These are phyloP conservation scores for Penicillium sp. DNA, from an alignment of 2,329 filamentous ascomycete genomes.

Conservation along the genomic window DNA sequence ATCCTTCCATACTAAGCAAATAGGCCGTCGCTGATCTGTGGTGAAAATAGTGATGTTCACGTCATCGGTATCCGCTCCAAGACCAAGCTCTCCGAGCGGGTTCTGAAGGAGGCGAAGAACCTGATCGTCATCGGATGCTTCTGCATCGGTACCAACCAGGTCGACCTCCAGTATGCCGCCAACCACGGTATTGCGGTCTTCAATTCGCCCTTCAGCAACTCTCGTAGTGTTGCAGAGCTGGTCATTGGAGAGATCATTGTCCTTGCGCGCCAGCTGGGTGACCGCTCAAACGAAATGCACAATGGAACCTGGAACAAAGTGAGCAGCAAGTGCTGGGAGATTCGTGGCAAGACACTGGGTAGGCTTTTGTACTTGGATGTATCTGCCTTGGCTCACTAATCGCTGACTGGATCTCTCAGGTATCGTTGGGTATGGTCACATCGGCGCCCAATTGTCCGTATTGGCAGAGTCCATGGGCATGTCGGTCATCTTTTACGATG, in stretches of 20 bases:
- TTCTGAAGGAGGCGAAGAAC: constrained; percentile 86
- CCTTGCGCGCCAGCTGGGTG: constrained; percentile 86
- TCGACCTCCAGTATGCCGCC: constrained; percentile 46
- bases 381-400: not conserved
- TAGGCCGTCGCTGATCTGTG: not conserved
- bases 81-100: constrained; percentile 84
- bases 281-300: constrained; percentile 93
- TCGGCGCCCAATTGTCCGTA: constrained; percentile 92
- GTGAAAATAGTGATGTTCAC: constrained; percentile 71
- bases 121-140: constrained; percentile 96
- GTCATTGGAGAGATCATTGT: constrained; percentile 92
- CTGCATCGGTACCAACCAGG: constrained; percentile 84
- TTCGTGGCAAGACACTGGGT: constrained; percentile 94
- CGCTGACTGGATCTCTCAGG: constrained; percentile 46
- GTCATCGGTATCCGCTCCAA: constrained; percentile 98
- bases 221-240: constrained; percentile 90
- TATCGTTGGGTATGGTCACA: constrained; percentile 96
- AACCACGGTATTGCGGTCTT: constrained; percentile 81
- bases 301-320: constrained; percentile 97
- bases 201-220: constrained; percentile 99
- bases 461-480: constrained; percentile 97
- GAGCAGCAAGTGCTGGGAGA: constrained; percentile 94
- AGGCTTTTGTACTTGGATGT: constrained; percentile 25
- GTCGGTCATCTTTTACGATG: constrained; percentile 96
- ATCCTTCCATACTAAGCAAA: not conserved